Base-by-base conservation (phyloP, 805 yeast species). In the Ogataea angusta region DNA sequence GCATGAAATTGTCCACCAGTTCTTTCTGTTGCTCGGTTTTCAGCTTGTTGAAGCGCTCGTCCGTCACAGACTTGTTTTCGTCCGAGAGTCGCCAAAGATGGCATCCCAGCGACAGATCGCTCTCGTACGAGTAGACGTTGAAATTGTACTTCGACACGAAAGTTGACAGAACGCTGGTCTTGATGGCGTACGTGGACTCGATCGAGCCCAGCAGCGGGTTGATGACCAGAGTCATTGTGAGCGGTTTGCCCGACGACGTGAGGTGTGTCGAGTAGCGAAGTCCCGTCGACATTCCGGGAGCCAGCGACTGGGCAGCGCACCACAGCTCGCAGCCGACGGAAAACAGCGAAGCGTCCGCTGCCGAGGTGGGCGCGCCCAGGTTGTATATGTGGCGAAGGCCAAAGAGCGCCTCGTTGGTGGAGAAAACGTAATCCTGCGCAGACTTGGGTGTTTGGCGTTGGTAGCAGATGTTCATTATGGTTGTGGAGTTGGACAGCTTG, bases 171-270 rank as follows among this genome's bases (percentile, higher is more conserved):
- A 79, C 72, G 5, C 86, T 78, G 0, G 96, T 85, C 54, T 82
- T 81, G 24, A 89, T 87, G 1, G 96, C 78, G 58, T 90, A 93
- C 0, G 95, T 83, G 2, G 95, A 82, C 3, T 95, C 82, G 2
- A 93, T 64, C 49, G 89, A 90, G 2, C 99, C 99, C 57, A 91
- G 68, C 12, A 93, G 68, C 1, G 99, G 99, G 59, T 93, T 93
- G 43, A 83, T 72, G 0, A 95, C 82, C 28, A 91, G 56, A 0
- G 98, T 85, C 73, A 93, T 75, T 0, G 96, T 85, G 47, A 90
- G 64, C 0, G 99, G 99, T 47, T 87, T 84, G 3, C 95, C 95
- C 0, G 95, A 85, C 30, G 85, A 78, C 0, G 96, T 80, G 6
- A 62, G 38, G 46, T 86, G 82, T 0, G 96, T 86, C 1, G 91